These are phyloP conservation scores for Alternaria arbusti DNA, from an alignment of 2,329 filamentous ascomycete species.

Conservation along the genomic window DNA sequence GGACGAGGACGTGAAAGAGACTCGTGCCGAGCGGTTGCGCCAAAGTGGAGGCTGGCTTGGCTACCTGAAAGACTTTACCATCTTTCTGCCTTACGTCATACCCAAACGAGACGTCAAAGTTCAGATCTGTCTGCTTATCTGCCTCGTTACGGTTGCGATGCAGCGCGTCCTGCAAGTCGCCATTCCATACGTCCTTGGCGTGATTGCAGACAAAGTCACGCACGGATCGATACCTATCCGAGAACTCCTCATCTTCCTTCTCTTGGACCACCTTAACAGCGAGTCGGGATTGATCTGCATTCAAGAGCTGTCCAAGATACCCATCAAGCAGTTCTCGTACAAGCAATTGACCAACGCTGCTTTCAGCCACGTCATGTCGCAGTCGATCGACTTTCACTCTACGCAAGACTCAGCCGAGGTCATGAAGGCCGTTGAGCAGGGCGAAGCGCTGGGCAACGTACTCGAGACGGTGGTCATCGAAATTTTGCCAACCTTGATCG, in stretches of 20 bases:
- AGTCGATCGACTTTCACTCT: background rate
- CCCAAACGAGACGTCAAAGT: slow-evolving; percentile 64
- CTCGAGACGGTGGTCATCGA: background rate
- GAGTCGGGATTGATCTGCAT: background rate
- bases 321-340: background rate
- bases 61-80: slow-evolving; percentile 73
- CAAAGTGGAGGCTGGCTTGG: slow-evolving; percentile 76
- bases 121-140: background rate
- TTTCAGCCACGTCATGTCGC: background rate
- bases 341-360: background rate
- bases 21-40: slow-evolving; percentile 64
- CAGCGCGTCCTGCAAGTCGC: background rate
- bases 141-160: background rate
- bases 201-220: background rate
- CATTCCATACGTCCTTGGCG: background rate
- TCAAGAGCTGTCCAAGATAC: background rate
- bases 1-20: slow-evolving; percentile 20
- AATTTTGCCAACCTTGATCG: background rate
- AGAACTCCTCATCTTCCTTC: background rate
- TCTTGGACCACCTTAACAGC: background rate
- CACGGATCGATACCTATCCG: background rate
- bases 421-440: background rate
- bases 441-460: background rate
- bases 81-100: slow-evolving; percentile 80
- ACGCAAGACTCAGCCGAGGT: background rate